Base-by-base conservation (phyloP, 768 basidiomycete species). In the Leccinum sublutescens region DNA sequence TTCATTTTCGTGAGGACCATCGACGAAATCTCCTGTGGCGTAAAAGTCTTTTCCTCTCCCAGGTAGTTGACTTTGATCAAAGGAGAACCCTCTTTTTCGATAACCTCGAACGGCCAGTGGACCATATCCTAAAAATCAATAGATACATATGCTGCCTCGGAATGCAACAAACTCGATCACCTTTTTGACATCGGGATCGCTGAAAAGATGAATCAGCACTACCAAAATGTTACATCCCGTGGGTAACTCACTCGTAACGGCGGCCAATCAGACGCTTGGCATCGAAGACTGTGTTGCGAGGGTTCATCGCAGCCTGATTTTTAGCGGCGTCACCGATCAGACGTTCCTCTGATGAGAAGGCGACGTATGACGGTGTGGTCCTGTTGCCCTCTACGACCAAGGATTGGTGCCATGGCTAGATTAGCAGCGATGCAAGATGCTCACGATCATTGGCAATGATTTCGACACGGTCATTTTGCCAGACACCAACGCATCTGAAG, bases 1-100 rank as follows among this genome's bases (percentile, higher is more conserved):
- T 97, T 98, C 95, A 99, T 98, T 82, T 99, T 99, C 64, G 82
- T 84, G 69, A 99, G 88, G 68, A 99, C 97, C 97, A 98, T 99
- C 64, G 97, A 91, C n/a, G 97, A 99, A 73, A 99, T 95, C 78
- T 99, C 97, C 80, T 95, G 95, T 56, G 93, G 97, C 68, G 88
- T 93, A 82, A 98, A 98, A 59, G 89, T 90, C 80, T 98, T 98
- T 64, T 89, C 90, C 76, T 98, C 95, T 63, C 84, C 83, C 63
- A 97, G 88, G 79, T 99, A 98, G 71, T 93, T 84, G 64, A 98
- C 95, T 80, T 92, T 89, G 82, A 98, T 95, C 79, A 94, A 79
- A 54, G 97, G 97, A 57, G 97, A 96, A 61, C 96, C 96, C 66
- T 97, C 95, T 77, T 91, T 94, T 77, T 97, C 96, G 66, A 95